Conservation (phyloP, 2,329 filamentous ascomycete species). For the Claviceps quebecensis region DNA sequence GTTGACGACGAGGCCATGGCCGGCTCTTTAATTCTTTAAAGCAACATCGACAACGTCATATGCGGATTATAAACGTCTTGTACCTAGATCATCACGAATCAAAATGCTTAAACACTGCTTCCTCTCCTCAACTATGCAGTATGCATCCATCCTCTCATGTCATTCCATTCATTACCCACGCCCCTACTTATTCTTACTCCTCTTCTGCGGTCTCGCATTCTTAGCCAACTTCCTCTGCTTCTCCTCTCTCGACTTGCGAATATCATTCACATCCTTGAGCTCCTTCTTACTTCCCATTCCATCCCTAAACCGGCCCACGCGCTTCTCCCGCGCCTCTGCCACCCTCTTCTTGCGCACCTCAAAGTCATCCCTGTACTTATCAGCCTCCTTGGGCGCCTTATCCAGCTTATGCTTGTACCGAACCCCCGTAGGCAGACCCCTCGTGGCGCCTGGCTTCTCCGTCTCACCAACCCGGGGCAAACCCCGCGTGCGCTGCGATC, state of each 20-base stretch:
- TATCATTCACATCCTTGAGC: constrained; percentile 69
- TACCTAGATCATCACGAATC: too few relatives aligned
- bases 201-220: constrained; percentile 70
- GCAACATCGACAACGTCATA: too few relatives aligned
- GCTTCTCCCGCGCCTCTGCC: constrained; percentile 73
- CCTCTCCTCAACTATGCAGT: background rate
- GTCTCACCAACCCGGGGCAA: constrained; percentile 72
- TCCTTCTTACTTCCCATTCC: constrained; percentile 61
- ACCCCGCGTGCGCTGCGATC: constrained; percentile 64
- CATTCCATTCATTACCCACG: background rate
- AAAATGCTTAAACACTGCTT: background rate
- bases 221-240: constrained; percentile 69
- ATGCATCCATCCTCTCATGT: background rate
- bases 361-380: constrained; percentile 86
- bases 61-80: too few relatives aligned
- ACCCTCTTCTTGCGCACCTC: constrained; percentile 81
- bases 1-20: too few relatives aligned
- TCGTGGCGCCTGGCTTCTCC: constrained; percentile 36
- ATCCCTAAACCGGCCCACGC: constrained; percentile 59
- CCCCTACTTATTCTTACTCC: constrained; percentile 19
- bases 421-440: constrained; percentile 17
- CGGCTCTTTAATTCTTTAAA: too few relatives aligned
- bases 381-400: constrained; percentile 81
- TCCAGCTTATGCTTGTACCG: constrained; percentile 79
- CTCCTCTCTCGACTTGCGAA: constrained; percentile 66